Evolutionary conservation across 2,329 filamentous ascomycete genomes (phyloP).

Genomic region (Colletotrichum eremochloae): DNA sequence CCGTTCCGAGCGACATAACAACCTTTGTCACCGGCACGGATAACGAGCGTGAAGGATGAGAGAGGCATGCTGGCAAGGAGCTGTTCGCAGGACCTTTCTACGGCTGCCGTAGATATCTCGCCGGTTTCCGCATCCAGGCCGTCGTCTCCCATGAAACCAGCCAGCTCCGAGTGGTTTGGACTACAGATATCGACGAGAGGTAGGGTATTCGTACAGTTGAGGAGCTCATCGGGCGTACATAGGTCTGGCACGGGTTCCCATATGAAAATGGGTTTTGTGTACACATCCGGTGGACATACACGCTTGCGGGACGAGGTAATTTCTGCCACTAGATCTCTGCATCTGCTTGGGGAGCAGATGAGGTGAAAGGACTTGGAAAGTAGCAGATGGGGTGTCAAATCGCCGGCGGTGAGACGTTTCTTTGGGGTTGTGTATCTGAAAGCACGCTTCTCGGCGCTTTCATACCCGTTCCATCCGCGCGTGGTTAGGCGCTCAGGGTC

Average conservation of each 20-base stretch:
- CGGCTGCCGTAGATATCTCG: conserved; percentile 62
- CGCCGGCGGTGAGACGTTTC: conserved; percentile 79
- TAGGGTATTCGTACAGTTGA: conserved; percentile 74
- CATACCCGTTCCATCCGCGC: conserved; percentile 92
- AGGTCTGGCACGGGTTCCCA: conserved; percentile 97
- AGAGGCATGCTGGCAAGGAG: conserved; percentile 74
- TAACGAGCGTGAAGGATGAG: conserved; percentile 74
- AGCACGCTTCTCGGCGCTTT: conserved; percentile 74
- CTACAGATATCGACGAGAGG: conserved; percentile 74
- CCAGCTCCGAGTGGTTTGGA: conserved; percentile 93
- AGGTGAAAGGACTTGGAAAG: conserved; percentile 86
- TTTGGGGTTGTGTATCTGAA: conserved; percentile 94
- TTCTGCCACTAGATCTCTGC: conserved; percentile 79
- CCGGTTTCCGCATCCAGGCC: conserved; percentile 68
- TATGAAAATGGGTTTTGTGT: conserved; percentile 78
- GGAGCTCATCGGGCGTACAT: conserved; percentile 78
- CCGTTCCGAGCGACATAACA: conserved; percentile 75
- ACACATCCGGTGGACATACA: conserved; percentile 50
- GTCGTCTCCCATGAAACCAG: conserved; percentile 80
- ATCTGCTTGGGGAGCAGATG: conserved; percentile 84
- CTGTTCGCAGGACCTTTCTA: conserved; percentile 73
- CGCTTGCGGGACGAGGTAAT: conserved; percentile 72
- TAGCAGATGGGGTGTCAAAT: conserved; percentile 76
- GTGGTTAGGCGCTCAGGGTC: conserved; percentile 81
- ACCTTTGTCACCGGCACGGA: conserved; percentile 79